Conservation (phyloP, 1,284 basidiomycete genomes). For the Veloboletus limbatus region DNA sequence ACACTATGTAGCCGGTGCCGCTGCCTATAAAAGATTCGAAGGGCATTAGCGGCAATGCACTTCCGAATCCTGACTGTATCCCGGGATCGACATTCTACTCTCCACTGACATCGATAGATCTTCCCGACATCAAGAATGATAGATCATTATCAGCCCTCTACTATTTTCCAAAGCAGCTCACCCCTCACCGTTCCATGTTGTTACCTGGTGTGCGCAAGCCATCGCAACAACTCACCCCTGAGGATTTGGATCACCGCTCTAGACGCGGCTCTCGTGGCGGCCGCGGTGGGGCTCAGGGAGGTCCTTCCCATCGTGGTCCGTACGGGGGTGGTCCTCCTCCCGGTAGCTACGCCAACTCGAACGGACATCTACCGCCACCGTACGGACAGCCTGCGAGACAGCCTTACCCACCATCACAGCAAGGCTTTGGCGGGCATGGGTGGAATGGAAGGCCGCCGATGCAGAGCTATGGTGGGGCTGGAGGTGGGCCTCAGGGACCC, state of each 20-base stretch:
- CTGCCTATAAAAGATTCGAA: slow-evolving; percentile 72
- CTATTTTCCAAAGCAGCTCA: slow-evolving; percentile 84
- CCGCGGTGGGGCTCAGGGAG: slow-evolving; percentile 41
- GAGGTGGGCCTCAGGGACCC: slow-evolving; percentile 23
- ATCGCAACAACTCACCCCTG: slow-evolving; percentile 60
- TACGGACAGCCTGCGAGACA: slow-evolving; percentile 24
- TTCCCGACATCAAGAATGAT: slow-evolving; percentile 85
- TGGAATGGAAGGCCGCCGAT: slow-evolving; percentile 31
- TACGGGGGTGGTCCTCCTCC: slow-evolving; percentile 33
- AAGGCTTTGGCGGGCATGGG: slow-evolving; percentile 34
- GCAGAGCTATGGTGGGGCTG: slow-evolving; percentile 28
- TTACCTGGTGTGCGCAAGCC: slow-evolving; percentile 72
- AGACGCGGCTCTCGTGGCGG: slow-evolving; percentile 43
- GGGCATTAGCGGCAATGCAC: slow-evolving; percentile 78
- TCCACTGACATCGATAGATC: slow-evolving; percentile 55
- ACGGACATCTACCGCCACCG: slow-evolving; percentile 19
- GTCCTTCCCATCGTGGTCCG: slow-evolving; percentile 28
- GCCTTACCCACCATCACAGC: slow-evolving; percentile 18
- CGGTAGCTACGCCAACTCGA: slow-evolving; percentile 19
- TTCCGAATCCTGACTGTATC: slow-evolving; percentile 85
- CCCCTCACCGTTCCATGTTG: slow-evolving; percentile 83
- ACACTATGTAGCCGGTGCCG: slow-evolving; percentile 49
- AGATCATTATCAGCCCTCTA: slow-evolving; percentile 85
- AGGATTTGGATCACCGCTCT: slow-evolving; percentile 65
- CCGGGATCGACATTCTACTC: slow-evolving; percentile 89